phyloP scores from a whole-genome alignment of 352 stramenopile genomes.

The Phytophthora boehmeriae region DNA sequence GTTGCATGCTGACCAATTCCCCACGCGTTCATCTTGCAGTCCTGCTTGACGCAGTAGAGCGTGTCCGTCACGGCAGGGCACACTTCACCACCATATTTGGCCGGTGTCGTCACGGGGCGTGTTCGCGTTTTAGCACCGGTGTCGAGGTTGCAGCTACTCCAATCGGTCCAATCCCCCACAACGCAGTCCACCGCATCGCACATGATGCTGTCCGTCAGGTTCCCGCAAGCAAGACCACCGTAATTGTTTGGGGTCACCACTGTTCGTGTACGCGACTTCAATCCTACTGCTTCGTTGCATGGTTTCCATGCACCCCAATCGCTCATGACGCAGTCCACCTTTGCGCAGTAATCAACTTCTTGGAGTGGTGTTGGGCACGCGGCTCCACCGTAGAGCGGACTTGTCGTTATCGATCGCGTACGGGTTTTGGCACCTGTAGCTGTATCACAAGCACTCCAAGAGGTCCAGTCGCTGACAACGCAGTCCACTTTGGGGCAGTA shows the following conservation, averaged over 20 bases:
- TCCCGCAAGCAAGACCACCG: slow-evolving; percentile 28
- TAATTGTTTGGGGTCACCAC: slow-evolving; percentile 33
- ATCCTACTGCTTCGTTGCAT: slow-evolving; percentile 42
- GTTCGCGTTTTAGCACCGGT: slow-evolving; percentile 33
- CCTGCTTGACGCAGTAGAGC: slow-evolving; percentile 34
- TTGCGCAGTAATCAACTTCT: slow-evolving; percentile 37
- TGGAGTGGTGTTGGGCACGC: slow-evolving; percentile 32
- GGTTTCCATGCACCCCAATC: slow-evolving; percentile 42
- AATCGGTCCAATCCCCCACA: slow-evolving; percentile 41
- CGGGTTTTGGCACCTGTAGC: slow-evolving; percentile 41
- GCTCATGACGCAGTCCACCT: slow-evolving; percentile 44
- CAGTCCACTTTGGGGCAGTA: slow-evolving; percentile 58
- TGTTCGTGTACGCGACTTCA: slow-evolving; percentile 36
- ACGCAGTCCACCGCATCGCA: slow-evolving; percentile 48
- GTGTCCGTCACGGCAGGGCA: slow-evolving; percentile 34
- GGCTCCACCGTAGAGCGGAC: slow-evolving; percentile 33
- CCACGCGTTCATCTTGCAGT: slow-evolving; percentile 62
- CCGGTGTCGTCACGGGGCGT: slow-evolving; percentile 22
- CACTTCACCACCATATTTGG: slow-evolving; percentile 29
- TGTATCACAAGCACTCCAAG: slow-evolving; percentile 46
- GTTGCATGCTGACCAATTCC: slow-evolving; percentile 49
- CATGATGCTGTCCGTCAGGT: slow-evolving; percentile 19
- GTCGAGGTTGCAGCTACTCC: slow-evolving; percentile 36
- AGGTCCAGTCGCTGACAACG: slow-evolving; percentile 36
- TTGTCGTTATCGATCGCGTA: slow-evolving; percentile 31